Evolutionary conservation across 208 protist species (phyloP), one percentile per base, ranked within the genome.

Genomic region (Trypanosoma theileri): DNA sequence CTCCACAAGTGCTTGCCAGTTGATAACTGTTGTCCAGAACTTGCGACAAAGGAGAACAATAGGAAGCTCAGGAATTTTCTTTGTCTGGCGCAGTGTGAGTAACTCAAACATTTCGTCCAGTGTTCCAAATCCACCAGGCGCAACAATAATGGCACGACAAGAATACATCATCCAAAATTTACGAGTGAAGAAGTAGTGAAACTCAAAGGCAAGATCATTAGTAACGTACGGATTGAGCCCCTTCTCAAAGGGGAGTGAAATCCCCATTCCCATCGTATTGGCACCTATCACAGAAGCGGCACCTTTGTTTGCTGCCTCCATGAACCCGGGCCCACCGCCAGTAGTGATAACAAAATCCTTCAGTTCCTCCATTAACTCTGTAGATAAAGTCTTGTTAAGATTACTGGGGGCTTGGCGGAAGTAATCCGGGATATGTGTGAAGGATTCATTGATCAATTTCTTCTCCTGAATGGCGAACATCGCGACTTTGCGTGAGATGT

Each of bases 121-220:
- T 11, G 94, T 98, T 55, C 94, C 94, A 69, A 96, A 96, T 48
- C 94, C 94, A 54, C 94, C 94, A 3, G 94, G 94, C 12, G 89
- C 85, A 40, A 95, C 73, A 65, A 98, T 74, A 61, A 98, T 88
- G 40, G 88, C 92, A 55, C 92, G 84, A 76, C 87, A 93, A 6
- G 87, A 92, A 84, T 97, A 97, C 87, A 96, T 95, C 94, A 98
- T 98, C 91, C 92, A 98, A 69, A 85, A 98, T 79, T 98, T 98
- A 41, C 94, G 89, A 3, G 94, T 96, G 70, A 98, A 98, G 78
- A 98, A 98, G 85, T 98, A 98, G 82, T 98, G 94, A 71, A 96
- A 98, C 77, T 94, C 88, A 67, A 98, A 98, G 7, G 89, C 92
- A 17, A 98, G 80, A n/a, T 84, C 86, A 16, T 82, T 40, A 3